Base-by-base conservation (phyloP, 2,329 filamentous ascomycete genomes). In the Cladosporium sp. region DNA sequence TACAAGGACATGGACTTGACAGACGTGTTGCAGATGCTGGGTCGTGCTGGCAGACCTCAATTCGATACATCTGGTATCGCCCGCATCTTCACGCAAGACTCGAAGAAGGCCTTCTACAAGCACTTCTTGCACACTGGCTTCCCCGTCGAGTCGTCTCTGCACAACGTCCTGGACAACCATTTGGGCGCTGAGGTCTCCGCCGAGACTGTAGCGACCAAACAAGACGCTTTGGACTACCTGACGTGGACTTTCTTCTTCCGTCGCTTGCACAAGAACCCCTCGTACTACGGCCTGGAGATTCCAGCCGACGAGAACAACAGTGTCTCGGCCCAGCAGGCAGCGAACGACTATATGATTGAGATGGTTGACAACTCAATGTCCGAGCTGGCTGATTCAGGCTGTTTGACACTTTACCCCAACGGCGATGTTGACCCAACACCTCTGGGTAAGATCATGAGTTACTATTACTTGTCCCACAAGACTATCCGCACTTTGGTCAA, bases 221-320 rank as follows among this genome's bases (percentile, higher is more conserved):
- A 99, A 79, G 95, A 99, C 79, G 95, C 95, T 0, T 85, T 99
- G 4, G 96, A 99, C 78, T 99, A 99, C 75, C 81, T 99, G 62
- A 99, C 95, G 0, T 99, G 96, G 95, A 99, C 96, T 0, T 99
- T 99, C 82, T 99, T 99, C 86, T 99, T 99, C 85, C 88, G 96
- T 2, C 86, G 95, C 13, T 81, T 99, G 46, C 95, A 99, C 82
- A 99, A 99, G 83, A 99, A 99, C 72, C 95, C 95, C 1, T 96
- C 93, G 0, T 99, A 97, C 80, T 99, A 99, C 72, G 96, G 96
- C 0, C 88, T 99, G 0, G 91, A 97, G 75, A 95, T 99, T 53
- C 92, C 91, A 0, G 90, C 91, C 0, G 93, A 97, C 72, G 93
- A 97, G 72, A 93, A 97, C 79, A 96, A 93, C 76, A 93, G 90